phyloP scores from a whole-genome alignment of 2,329 filamentous ascomycete species.

The Cordyceps farinosa region DNA sequence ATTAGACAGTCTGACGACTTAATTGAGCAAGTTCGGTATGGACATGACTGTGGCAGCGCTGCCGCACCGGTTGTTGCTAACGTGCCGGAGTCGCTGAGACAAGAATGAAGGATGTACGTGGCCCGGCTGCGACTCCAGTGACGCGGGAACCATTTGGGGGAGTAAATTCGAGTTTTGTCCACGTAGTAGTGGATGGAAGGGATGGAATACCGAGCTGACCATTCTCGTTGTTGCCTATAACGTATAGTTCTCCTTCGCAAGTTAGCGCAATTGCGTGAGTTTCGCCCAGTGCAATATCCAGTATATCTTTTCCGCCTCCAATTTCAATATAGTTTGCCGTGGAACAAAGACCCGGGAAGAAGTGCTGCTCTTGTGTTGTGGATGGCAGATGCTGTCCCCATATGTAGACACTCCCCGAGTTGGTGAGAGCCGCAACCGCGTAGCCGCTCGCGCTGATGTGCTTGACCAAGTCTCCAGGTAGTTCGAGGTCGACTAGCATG shows the following conservation, averaged over 20 bases:
- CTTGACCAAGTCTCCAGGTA: constrained; percentile 44
- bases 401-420: constrained; percentile 55
- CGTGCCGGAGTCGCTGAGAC: background rate
- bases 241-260: constrained; percentile 47
- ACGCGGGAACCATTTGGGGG: constrained; percentile 28
- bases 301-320: constrained; percentile 47
- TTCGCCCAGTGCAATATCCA: constrained; percentile 56
- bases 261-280: constrained; percentile 57
- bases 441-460: constrained; percentile 57
- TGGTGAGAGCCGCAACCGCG: constrained; percentile 54
- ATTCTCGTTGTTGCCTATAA: constrained; percentile 53
- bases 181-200: constrained; percentile 26
- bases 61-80: constrained; percentile 8
- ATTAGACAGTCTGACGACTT: constrained; percentile 45
- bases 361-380: constrained; percentile 29
- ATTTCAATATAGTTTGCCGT: constrained; percentile 45
- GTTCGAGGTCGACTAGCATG: constrained; percentile 45
- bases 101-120: constrained; percentile 5
- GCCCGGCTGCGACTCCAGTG: constrained; percentile 46
- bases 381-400: constrained; percentile 47
- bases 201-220: constrained; percentile 54
- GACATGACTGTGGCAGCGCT: constrained; percentile 14
- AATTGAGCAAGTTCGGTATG: constrained; percentile 29
- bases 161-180: constrained; percentile 35
- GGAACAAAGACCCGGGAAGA: constrained; percentile 29